Evolutionary conservation across 2,329 filamentous ascomycete species (phyloP).

Genomic region (Penicillium polonicum): DNA sequence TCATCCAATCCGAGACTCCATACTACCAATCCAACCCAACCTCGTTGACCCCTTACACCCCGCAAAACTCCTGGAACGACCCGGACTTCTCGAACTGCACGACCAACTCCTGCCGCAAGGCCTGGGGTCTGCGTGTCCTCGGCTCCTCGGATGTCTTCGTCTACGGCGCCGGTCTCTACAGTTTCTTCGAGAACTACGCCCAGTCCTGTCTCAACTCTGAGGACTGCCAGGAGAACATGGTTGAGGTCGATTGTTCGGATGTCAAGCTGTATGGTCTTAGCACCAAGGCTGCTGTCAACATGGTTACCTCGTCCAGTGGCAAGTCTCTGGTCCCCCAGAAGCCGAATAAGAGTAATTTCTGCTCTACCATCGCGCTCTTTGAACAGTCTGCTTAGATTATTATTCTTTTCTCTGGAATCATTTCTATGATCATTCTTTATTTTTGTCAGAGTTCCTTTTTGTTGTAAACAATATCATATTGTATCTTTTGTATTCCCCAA

Average conservation of each 20-base stretch:
- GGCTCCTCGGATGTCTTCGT: constrained; percentile 67
- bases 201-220: constrained; percentile 67
- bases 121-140: constrained; percentile 72
- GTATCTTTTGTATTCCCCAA: not conserved
- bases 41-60: constrained; percentile 53
- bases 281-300: constrained; percentile 73
- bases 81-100: constrained; percentile 65
- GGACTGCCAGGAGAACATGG: constrained; percentile 75
- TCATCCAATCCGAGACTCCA: constrained; percentile 87
- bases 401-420: not conserved
- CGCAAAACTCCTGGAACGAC: constrained; percentile 47
- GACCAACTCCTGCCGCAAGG: constrained; percentile 62
- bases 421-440: not conserved
- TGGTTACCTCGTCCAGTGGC: constrained; percentile 56
- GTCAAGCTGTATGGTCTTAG: constrained; percentile 67
- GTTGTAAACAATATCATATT: not conserved
- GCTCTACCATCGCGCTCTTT: constrained; percentile 47
- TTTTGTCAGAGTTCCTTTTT: not conserved
- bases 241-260: constrained; percentile 65
- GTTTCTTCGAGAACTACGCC: constrained; percentile 79
- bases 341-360: constrained; percentile 45
- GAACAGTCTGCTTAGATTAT: constrained; percentile 29
- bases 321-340: constrained; percentile 38
- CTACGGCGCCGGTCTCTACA: constrained; percentile 74
- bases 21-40: constrained; percentile 81